Evolutionary conservation across 177 flowering plant species (phyloP).

Genomic region (Vitis hybrid): DNA sequence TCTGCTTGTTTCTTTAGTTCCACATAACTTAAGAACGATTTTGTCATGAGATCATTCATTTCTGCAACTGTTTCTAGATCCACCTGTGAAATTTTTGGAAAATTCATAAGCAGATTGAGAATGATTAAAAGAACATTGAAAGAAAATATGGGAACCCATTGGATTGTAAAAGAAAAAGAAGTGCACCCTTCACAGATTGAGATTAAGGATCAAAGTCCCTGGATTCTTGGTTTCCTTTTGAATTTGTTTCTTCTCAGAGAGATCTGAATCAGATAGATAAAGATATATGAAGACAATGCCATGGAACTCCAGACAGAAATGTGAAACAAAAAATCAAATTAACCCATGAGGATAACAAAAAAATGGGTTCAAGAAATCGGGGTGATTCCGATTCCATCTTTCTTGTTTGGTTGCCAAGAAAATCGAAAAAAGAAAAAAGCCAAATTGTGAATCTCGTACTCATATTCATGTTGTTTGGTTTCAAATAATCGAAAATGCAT

Average conservation of each 20-base stretch:
- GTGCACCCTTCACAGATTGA: neutral
- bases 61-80: conserved; percentile 25
- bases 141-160: neutral
- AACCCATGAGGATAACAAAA: too few relatives aligned
- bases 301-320: neutral
- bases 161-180: neutral
- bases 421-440: too few relatives aligned
- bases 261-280: neutral
- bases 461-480: too few relatives aligned
- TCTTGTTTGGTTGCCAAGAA: too few relatives aligned
- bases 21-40: conserved; percentile 72
- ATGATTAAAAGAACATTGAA: conserved; percentile 4
- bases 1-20: conserved; percentile 80
- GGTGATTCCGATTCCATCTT: too few relatives aligned
- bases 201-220: neutral
- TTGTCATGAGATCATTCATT: conserved; percentile 93
- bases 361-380: too few relatives aligned
- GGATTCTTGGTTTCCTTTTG: neutral
- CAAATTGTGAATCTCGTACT: too few relatives aligned
- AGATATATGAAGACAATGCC: neutral
- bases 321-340: neutral
- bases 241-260: neutral
- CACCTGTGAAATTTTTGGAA: conserved; percentile 13
- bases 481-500: too few relatives aligned
- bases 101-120: neutral